Percentiles rank a stretch among this genome's conserved stretches.
These are phyloP conservation scores for Penicillium sp. DNA, from an alignment of 2,329 filamentous ascomycete genomes.

Conservation along the genomic window DNA sequence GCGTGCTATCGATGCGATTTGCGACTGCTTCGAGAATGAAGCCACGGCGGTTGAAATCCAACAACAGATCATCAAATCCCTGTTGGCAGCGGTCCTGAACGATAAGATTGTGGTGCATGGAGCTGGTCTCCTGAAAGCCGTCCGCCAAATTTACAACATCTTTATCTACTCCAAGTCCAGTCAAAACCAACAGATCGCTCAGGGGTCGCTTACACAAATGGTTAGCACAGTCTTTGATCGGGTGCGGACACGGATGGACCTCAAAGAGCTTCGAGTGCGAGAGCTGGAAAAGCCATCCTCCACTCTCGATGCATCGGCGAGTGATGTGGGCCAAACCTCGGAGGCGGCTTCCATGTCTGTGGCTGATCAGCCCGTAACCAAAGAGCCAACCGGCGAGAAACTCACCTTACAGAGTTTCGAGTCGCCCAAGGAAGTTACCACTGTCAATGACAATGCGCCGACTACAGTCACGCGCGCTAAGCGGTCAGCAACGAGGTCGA, in stretches of 20 bases:
- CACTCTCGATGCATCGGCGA: slow-evolving; percentile 40
- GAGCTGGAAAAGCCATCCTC: slow-evolving; percentile 39
- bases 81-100: slow-evolving; percentile 91
- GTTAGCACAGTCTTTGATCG: slow-evolving; percentile 96
- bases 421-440: slow-evolving; percentile 65
- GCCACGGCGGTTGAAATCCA: slow-evolving; percentile 89
- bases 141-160: slow-evolving; percentile 98
- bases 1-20: slow-evolving; percentile 97
- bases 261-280: slow-evolving; percentile 74
- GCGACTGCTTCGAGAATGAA: slow-evolving; percentile 97
- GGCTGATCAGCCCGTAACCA: slow-evolving; percentile 50
- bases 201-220: slow-evolving; percentile 97
- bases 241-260: slow-evolving; percentile 79
- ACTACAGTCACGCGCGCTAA: slow-evolving; percentile 65
- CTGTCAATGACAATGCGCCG: slow-evolving; percentile 65
- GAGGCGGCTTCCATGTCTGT: slow-evolving; percentile 38
- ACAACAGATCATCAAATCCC: slow-evolving; percentile 95
- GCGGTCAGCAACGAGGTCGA: slow-evolving; percentile 48
- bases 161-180: slow-evolving; percentile 93
- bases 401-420: slow-evolving; percentile 70
- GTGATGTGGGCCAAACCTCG: slow-evolving; percentile 49
- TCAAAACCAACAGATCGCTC: slow-evolving; percentile 93
- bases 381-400: slow-evolving; percentile 54
- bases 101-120: slow-evolving; percentile 99
- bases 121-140: slow-evolving; percentile 90